These are phyloP conservation scores for Sherardia arvensis DNA, from an alignment of 257 asterid species.

Conservation along the genomic window DNA sequence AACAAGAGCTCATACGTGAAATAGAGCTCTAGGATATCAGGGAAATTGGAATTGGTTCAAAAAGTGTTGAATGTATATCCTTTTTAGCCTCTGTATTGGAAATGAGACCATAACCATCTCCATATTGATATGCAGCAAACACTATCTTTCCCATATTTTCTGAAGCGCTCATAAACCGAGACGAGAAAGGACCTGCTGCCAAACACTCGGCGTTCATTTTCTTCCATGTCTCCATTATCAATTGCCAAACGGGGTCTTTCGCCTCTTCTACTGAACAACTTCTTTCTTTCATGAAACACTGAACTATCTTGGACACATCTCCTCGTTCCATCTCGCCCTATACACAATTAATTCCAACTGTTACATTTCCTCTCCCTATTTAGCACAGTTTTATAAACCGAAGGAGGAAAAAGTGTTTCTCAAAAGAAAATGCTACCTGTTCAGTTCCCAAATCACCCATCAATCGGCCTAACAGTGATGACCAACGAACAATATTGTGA, in stretches of 20 bases:
- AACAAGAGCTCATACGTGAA: no score
- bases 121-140: slow-evolving; percentile 38
- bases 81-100: slow-evolving; percentile 7
- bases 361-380: no score
- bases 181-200: slow-evolving; percentile 8
- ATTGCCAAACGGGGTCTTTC: not conserved
- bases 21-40: no score
- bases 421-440: not conserved
- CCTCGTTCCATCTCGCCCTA: slow-evolving; percentile 21
- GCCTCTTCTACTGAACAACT: slow-evolving; percentile 24
- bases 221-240: slow-evolving; percentile 27
- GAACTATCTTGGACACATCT: slow-evolving; percentile 22
- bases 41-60: no score
- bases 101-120: slow-evolving; percentile 16
- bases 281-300: slow-evolving; percentile 44
- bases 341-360: no score
- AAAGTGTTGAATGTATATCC: not conserved
- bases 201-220: slow-evolving; percentile 19
- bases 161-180: slow-evolving; percentile 16
- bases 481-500: slow-evolving; percentile 21
- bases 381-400: no score
- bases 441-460: slow-evolving; percentile 44
- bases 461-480: slow-evolving; percentile 27
- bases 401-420: no score
- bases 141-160: slow-evolving; percentile 39